Base-by-base conservation (phyloP, 2,329 filamentous ascomycete genomes). In the Aspergillus brunneoviolaceus region DNA sequence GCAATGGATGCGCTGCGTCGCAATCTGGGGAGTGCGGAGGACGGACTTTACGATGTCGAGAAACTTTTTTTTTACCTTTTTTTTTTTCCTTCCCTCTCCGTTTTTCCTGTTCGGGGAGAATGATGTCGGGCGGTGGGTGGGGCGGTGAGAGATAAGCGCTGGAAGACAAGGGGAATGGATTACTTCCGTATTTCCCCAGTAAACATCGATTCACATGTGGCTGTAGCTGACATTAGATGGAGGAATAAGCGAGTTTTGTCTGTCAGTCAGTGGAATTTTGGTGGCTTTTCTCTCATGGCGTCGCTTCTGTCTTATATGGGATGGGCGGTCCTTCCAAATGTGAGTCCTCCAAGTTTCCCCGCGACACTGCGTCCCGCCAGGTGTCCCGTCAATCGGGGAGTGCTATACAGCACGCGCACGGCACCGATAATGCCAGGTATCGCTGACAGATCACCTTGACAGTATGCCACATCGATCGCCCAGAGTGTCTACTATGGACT, bases 401-500 rank as follows among this genome's bases (percentile, higher is more conserved):
- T 45, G 39, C 39, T 45, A 35, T 45, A 16, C 33, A 12, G 33
- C 11, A 12, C 14, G 11, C 14, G 11, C 33, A 12, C 39, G 5
- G 16, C 39, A 19, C 14, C 14, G n/a, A 45, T 7, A 2, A 16
- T 45, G 39, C 4, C 23, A 23, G 23, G 27, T 16, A n/a, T 58
- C 12, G 33, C 63, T 66, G 51, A 67, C 55, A 55, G 10, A 6
- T 25, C 51, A 49, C 23, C 42, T 16, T 33, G 39, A 29, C 53
- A 96, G 91, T 85, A 94, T 68, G 89, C 87, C 52, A 93, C 92
- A 42, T 85, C 86, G 64, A 90, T 89, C 80, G 74, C 89, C 5
- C 94, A 98, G 75, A 84, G 84, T 63, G 81, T 96, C 67, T 95
- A 92, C 80, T 99, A 98, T 80, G 84, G 88, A 69, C 79, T 98